phyloP scores from a whole-genome alignment of 2,329 filamentous ascomycete species.

The Aspergillus ochraceus region DNA sequence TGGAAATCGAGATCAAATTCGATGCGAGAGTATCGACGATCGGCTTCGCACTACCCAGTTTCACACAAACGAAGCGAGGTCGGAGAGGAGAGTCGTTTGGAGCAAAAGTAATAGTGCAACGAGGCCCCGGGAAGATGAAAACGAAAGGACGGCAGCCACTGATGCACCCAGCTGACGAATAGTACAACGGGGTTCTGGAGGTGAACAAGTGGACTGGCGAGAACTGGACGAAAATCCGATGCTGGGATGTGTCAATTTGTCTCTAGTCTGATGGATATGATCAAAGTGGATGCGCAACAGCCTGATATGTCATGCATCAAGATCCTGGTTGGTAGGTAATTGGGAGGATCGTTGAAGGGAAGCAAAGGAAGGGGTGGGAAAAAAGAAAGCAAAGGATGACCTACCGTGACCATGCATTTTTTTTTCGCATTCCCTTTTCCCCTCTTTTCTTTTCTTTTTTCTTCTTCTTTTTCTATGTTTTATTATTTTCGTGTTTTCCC shows the following conservation, averaged over 20 bases:
- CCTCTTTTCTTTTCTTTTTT: not conserved
- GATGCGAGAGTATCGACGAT: not conserved
- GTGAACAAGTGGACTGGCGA: not conserved
- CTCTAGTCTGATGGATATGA: conserved; percentile 13
- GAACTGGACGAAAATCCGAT: conserved; percentile 4
- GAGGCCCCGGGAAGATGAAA: not conserved
- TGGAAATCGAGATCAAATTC: not conserved
- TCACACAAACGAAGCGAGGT: not conserved
- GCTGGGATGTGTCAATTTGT: conserved; percentile 21
- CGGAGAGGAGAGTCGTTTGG: not conserved
- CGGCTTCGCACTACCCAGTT: not conserved
- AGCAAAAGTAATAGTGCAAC: not conserved
- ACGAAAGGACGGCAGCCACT: not conserved
- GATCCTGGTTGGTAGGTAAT: conserved; percentile 8
- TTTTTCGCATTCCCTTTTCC: not conserved
- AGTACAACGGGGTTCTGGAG: not conserved
- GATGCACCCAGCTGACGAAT: not conserved
- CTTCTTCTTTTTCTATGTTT: not conserved
- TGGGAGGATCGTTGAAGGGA: not conserved
- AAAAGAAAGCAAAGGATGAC: not conserved
- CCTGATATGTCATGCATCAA: conserved; percentile 25
- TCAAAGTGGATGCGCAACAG: conserved; percentile 12
- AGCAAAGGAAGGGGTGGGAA: conserved; percentile 1
- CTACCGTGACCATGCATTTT: not conserved
- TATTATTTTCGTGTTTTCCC: not conserved